Conservation (phyloP, 768 basidiomycete species). For the Porpolomopsis calyptriformis region DNA sequence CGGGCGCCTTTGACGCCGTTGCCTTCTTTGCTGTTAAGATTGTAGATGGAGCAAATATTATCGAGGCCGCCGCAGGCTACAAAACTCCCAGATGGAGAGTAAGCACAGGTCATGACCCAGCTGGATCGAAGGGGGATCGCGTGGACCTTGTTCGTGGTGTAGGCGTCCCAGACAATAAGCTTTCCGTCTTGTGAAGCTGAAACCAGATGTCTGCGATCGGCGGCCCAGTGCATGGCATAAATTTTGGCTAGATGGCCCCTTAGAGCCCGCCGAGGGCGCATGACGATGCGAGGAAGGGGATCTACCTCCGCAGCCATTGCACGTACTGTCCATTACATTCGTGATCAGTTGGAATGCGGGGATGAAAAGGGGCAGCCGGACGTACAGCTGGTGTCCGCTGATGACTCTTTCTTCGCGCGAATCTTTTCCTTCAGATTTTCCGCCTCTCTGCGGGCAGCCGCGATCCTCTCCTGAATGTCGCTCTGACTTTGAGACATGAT, state of each 20-base stretch:
- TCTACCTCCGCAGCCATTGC: constrained; percentile 99
- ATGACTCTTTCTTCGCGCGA: constrained; percentile 88
- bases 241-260: constrained; percentile 98
- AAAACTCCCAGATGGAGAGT: constrained; percentile 92
- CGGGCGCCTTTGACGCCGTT: constrained; percentile 79
- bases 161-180: constrained; percentile 99
- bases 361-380: constrained; percentile 15
- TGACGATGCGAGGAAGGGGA: constrained; percentile 88
- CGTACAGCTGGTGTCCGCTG: constrained; percentile 95
- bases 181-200: constrained; percentile 99
- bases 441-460: constrained; percentile 92
- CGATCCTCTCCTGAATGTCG: constrained; percentile 87
- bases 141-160: constrained; percentile 99
- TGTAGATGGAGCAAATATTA: constrained; percentile 99
- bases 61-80: constrained; percentile 98
- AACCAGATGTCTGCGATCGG: constrained; percentile 93
- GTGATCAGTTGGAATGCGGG: not conserved
- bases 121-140: constrained; percentile 95
- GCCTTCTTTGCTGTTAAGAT: constrained; percentile 73
- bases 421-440: constrained; percentile 99
- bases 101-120: constrained; percentile 99
- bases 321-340: constrained; percentile 50
- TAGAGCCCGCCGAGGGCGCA: constrained; percentile 91
- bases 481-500: constrained; percentile 71
- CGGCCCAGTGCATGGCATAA: constrained; percentile 99